phyloP scores from a whole-genome alignment of 2,329 filamentous ascomycete species.

The Verticillium nubilum region DNA sequence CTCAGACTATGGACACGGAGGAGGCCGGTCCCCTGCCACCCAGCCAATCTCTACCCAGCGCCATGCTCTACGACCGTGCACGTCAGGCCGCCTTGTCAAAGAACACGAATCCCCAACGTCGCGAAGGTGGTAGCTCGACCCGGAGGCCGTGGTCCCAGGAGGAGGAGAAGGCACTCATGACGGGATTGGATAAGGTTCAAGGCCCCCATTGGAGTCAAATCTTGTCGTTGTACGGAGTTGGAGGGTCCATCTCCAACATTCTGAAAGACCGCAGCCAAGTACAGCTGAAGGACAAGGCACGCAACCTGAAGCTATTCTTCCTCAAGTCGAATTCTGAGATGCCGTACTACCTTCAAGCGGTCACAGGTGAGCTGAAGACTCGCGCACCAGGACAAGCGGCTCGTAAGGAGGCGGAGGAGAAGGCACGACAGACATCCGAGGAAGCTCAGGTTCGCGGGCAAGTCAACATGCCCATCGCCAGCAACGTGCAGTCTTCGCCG shows the following conservation, averaged over 20 bases:
- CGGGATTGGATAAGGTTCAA: slow-evolving; percentile 80
- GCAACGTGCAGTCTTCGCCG: slow-evolving; percentile 41
- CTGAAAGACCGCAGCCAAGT: slow-evolving; percentile 87
- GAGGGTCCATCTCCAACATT: slow-evolving; percentile 74
- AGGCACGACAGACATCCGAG: slow-evolving; percentile 50
- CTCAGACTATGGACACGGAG: slow-evolving; percentile 24
- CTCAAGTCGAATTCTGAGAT: slow-evolving; percentile 88
- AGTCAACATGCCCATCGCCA: slow-evolving; percentile 51
- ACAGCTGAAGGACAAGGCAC: slow-evolving; percentile 86
- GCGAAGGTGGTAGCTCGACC: slow-evolving; percentile 54
- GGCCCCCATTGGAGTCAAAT: slow-evolving; percentile 94
- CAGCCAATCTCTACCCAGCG: slow-evolving; percentile 50
- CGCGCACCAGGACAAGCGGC: slow-evolving; percentile 71
- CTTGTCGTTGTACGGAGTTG: slow-evolving; percentile 73
- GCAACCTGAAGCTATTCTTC: slow-evolving; percentile 87
- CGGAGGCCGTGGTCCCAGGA: slow-evolving; percentile 82
- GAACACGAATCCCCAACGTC: slow-evolving; percentile 46
- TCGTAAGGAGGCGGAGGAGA: slow-evolving; percentile 61
- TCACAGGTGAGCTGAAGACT: slow-evolving; percentile 86
- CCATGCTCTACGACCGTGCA: slow-evolving; percentile 52
- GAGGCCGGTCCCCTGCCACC: slow-evolving; percentile 37
- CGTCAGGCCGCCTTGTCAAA: slow-evolving; percentile 54
- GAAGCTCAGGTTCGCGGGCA: slow-evolving; percentile 56
- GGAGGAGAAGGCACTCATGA: slow-evolving; percentile 86
- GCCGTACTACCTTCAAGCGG: slow-evolving; percentile 78